phyloP scores from a whole-genome alignment of 148 eudicot genomes.

The Gaultheria prostrata region DNA sequence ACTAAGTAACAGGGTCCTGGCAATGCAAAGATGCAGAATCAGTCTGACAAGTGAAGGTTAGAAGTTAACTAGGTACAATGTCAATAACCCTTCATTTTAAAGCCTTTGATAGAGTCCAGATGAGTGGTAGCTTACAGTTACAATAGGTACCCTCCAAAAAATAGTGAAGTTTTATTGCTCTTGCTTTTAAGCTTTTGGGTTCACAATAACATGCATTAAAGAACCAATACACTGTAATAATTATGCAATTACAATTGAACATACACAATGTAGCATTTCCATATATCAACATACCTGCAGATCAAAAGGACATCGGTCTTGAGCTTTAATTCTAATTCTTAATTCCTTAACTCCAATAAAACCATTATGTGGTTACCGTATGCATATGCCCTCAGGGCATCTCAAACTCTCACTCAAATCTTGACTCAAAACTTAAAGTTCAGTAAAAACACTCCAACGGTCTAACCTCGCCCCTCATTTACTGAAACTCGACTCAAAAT shows the following conservation, averaged over 20 bases:
- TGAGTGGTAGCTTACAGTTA: constrained; percentile 17
- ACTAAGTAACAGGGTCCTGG: too few relatives aligned
- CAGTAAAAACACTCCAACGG: too few relatives aligned
- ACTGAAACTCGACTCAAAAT: background rate
- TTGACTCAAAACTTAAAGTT: too few relatives aligned
- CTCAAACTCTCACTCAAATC: background rate
- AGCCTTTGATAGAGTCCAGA: too few relatives aligned
- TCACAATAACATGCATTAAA: constrained; percentile 75
- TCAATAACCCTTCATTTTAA: too few relatives aligned
- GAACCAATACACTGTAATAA: constrained; percentile 2
- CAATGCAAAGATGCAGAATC: too few relatives aligned
- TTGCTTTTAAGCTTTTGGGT: constrained; percentile 72
- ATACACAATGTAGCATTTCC: background rate
- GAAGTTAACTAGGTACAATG: too few relatives aligned
- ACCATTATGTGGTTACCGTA: too few relatives aligned
- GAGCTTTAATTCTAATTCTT: constrained; percentile 34
- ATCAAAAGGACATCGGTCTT: constrained; percentile 77
- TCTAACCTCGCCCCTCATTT: background rate
- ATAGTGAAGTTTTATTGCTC: constrained; percentile 65
- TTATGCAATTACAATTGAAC: background rate
- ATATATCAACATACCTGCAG: constrained; percentile 63
- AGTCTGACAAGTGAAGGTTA: too few relatives aligned
- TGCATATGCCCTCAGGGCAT: background rate
- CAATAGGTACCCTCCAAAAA: constrained; percentile 97
- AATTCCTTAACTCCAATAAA: too few relatives aligned